These are phyloP conservation scores for Solanum medicagineum DNA, from an alignment of 257 asterid genomes.

Conservation along the genomic window DNA sequence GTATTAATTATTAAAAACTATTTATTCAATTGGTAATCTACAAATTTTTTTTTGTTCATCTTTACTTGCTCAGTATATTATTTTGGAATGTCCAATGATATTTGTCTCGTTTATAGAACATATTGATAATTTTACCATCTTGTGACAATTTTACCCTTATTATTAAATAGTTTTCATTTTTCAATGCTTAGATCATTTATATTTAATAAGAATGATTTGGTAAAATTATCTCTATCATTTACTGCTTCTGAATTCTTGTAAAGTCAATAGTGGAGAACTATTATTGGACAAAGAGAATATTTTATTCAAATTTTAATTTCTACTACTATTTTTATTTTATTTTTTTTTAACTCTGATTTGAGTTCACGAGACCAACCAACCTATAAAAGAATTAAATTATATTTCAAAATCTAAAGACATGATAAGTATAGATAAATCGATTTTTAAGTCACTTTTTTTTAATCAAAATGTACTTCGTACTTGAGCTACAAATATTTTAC, in stretches of 20 bases:
- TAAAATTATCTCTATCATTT: too few relatives aligned
- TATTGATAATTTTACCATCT: too few relatives aligned
- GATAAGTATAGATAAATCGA: too few relatives aligned
- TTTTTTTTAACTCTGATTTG: not conserved
- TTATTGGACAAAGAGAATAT: not conserved
- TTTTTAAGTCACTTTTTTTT: not conserved
- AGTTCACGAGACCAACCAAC: not conserved
- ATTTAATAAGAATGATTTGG: too few relatives aligned
- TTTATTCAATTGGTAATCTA: not conserved
- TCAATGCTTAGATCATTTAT: too few relatives aligned
- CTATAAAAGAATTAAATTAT: not conserved
- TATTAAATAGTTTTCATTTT: too few relatives aligned
- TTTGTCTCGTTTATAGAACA: too few relatives aligned
- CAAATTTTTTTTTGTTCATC: not conserved
- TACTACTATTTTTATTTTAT: not conserved
- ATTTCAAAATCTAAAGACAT: not conserved
- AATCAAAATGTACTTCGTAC: not conserved
- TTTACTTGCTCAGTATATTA: too few relatives aligned
- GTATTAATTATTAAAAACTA: not conserved
- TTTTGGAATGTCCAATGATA: too few relatives aligned
- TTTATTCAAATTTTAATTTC: not conserved
- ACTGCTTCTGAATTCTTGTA: too few relatives aligned
- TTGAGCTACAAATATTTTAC: not conserved
- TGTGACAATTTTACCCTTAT: too few relatives aligned
- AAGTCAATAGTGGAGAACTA: too few relatives aligned